Percentiles rank a stretch among this genome's conserved stretches.
These are phyloP conservation scores for Vitis hybrid DNA, from an alignment of 177 flowering plant species.

Conservation along the genomic window DNA sequence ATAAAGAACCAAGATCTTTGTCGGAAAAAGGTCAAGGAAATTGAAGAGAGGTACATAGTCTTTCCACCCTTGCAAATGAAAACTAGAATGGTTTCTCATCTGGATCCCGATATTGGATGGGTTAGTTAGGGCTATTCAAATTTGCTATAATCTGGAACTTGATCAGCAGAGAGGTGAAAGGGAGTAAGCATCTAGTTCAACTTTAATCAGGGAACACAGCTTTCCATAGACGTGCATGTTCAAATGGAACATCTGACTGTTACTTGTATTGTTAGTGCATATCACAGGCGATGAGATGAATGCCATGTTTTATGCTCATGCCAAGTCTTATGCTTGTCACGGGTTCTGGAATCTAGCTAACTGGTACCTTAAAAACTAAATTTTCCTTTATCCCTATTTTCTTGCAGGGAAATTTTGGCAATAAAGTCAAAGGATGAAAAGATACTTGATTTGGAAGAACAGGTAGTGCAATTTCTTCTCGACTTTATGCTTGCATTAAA, in stretches of 20 bases:
- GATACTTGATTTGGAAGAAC: conserved; percentile 78
- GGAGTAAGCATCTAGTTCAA: no score
- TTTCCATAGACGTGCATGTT: no score
- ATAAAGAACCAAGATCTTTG: conserved; percentile 62
- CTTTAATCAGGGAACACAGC: no score
- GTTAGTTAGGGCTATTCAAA: background rate
- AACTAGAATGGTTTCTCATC: background rate
- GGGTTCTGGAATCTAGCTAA: background rate
- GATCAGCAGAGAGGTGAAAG: background rate
- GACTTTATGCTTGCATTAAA: background rate
- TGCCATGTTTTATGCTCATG: background rate
- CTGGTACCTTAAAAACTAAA: background rate
- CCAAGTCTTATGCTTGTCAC: background rate
- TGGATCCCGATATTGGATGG: background rate
- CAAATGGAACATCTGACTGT: no score
- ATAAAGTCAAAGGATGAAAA: conserved; percentile 48
- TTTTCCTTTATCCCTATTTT: background rate
- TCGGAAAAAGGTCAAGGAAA: conserved; percentile 53
- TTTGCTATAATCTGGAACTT: background rate
- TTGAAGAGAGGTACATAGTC: conserved; percentile 66
- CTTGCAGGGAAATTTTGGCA: conserved; percentile 43
- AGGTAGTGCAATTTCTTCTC: conserved; percentile 39
- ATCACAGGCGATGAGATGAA: background rate
- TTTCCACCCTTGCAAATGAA: background rate
- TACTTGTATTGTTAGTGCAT: background rate